Percentiles rank a stretch among this genome's conserved stretches.
Evolutionary conservation across 2,329 filamentous ascomycete species (phyloP).

Genomic region (Cladosporium austrohemisphaericum): DNA sequence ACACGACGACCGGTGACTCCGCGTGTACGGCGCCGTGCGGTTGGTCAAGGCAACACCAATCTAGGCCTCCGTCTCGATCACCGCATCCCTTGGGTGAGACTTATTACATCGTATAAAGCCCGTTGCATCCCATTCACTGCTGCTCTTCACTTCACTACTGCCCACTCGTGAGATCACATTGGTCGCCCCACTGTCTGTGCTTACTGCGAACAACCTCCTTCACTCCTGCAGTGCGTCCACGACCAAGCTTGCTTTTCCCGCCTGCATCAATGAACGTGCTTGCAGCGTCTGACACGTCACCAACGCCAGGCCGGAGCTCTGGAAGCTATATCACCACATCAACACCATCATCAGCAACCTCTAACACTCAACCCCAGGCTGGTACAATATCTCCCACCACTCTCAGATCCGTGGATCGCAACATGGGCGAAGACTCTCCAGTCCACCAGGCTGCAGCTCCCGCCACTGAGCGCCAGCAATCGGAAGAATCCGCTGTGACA

Average conservation of each 20-base stretch:
- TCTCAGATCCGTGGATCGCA: slow-evolving; percentile 15
- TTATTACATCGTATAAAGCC: slow-evolving; percentile 1
- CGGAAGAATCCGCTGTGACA: slow-evolving; percentile 17
- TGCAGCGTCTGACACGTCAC: slow-evolving; percentile 15
- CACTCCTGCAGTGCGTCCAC: slow-evolving; percentile 13
- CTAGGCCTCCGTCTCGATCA: slow-evolving; percentile 1
- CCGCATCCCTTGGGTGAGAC: not conserved
- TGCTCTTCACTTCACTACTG: not conserved
- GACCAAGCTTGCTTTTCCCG: not conserved
- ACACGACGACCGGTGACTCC: slow-evolving; percentile 3
- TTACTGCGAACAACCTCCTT: slow-evolving; percentile 11
- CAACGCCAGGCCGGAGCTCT: slow-evolving; percentile 1
- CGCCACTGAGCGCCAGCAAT: slow-evolving; percentile 16
- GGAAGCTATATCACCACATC: not conserved
- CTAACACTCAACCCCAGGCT: not conserved
- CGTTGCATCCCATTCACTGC: not conserved
- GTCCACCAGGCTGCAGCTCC: slow-evolving; percentile 21
- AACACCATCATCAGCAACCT: slow-evolving; percentile 2
- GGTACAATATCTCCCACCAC: not conserved
- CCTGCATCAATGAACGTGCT: slow-evolving; percentile 12
- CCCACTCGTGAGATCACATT: not conserved
- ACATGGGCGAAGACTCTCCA: slow-evolving; percentile 26
- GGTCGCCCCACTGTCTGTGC: slow-evolving; percentile 6
- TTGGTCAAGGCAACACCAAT: slow-evolving; percentile 5
- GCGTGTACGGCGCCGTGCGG: not conserved